A percentile compares a stretch with the other conserved stretches of the same genome.
These are phyloP conservation scores for Colletotrichum neosansevieriae DNA, from an alignment of 2,329 filamentous ascomycete species.

Conservation along the genomic window DNA sequence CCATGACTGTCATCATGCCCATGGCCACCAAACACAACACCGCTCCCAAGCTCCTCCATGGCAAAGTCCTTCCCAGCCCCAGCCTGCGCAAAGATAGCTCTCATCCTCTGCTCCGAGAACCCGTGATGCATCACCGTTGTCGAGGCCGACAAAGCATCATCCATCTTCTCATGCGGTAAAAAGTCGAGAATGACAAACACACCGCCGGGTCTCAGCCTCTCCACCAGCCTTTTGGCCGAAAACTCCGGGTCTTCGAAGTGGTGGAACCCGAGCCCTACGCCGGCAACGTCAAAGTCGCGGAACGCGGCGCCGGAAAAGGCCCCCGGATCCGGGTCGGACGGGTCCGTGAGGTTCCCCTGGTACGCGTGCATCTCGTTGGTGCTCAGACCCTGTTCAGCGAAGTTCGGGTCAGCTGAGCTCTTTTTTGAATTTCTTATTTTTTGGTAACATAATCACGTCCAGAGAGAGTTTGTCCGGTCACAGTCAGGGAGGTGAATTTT, in stretches of 20 bases:
- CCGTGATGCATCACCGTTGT: conserved; percentile 74
- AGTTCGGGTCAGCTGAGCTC: conserved; percentile 21
- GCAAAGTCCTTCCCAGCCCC: conserved; percentile 69
- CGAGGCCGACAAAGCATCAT: conserved; percentile 41
- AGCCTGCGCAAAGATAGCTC: conserved; percentile 71
- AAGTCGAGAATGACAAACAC: conserved; percentile 78
- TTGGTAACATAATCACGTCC: not conserved
- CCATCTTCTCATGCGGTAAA: conserved; percentile 61
- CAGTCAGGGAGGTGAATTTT: not conserved
- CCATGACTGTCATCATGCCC: conserved; percentile 11
- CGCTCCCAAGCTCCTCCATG: conserved; percentile 65
- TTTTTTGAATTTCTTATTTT: not conserved
- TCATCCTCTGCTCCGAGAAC: conserved; percentile 71
- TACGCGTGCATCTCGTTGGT: conserved; percentile 66
- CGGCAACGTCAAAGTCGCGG: conserved; percentile 76
- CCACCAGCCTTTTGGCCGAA: conserved; percentile 68
- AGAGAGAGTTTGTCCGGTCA: conserved; percentile 12
- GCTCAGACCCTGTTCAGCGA: conserved; percentile 57
- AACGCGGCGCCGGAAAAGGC: conserved; percentile 72
- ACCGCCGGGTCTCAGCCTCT: conserved; percentile 74
- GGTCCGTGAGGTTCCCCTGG: conserved; percentile 68
- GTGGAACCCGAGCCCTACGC: conserved; percentile 73
- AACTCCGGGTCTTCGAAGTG: conserved; percentile 75
- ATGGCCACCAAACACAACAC: conserved; percentile 56
- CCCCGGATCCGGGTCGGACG: conserved; percentile 60